A percentile compares a stretch with the other conserved stretches of the same genome.
Conservation (phyloP, 2,329 filamentous ascomycete genomes). For the Fusarium sp. region DNA sequence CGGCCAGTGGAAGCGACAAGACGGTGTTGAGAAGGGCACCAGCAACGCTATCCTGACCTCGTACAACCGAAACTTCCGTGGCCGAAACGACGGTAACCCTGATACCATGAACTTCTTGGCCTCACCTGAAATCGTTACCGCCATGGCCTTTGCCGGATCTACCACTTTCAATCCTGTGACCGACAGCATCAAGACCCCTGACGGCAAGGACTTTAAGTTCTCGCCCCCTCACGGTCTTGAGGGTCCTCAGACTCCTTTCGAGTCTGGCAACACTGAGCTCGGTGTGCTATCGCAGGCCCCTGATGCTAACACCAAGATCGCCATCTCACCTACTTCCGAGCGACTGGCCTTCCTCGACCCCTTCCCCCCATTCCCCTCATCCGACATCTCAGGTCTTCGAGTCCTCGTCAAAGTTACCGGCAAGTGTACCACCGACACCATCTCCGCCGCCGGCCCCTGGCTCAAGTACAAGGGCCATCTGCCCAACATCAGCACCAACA, state of each 20-base stretch:
- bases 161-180: conserved; percentile 98
- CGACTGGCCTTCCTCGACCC: conserved; percentile 92
- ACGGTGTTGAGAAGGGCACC: conserved; percentile 85
- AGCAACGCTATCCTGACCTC: conserved; percentile 95
- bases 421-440: conserved; percentile 98
- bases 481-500: conserved; percentile 97
- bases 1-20: conserved; percentile 94
- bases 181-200: conserved; percentile 82
- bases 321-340: conserved; percentile 86
- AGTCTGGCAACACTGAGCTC: conserved; percentile 79
- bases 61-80: conserved; percentile 98
- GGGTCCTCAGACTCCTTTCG: conserved; percentile 74
- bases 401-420: conserved; percentile 97
- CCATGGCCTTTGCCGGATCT: conserved; percentile 90
- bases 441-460: conserved; percentile 94
- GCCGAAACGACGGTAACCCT: conserved; percentile 95
- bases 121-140: conserved; percentile 95
- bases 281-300: conserved; percentile 78
- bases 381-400: conserved; percentile 79
- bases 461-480: conserved; percentile 99
- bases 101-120: conserved; percentile 99
- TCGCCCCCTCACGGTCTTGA: conserved; percentile 78
- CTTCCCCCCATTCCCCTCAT: conserved; percentile 82
- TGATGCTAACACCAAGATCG: conserved; percentile 76
- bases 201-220: conserved; percentile 87